Evolutionary conservation across 768 basidiomycete genomes (phyloP), one percentile per base, ranked within the genome.

Genomic region (Tricholoma hemisulphureum): DNA sequence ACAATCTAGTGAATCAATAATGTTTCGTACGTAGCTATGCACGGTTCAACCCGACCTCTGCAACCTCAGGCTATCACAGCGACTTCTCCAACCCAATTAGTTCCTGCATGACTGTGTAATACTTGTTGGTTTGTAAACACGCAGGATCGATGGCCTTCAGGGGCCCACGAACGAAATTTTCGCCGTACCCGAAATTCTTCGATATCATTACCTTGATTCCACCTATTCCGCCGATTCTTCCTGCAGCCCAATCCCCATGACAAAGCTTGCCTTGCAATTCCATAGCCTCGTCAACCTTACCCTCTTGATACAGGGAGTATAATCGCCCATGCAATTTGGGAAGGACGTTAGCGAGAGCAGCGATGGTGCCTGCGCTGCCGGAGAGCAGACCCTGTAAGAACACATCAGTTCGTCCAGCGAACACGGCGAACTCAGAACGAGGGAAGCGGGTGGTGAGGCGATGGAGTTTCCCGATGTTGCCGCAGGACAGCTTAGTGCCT

Each of bases 401-500:
- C 35, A 87, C 76, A 63, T 93, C 90, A 6, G 84, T 84, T 56
- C 86, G 84, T 1, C 93, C 92, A 10, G 89, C 82, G 64, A 87
- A 86, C n/a, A 90, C 83, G 3, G 86, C 81, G 62, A 90, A 88
- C 39, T 84, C 75, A 2, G 74, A 66, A 3, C 77, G 61, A 6
- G 82, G 71, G 60, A 84, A 83, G 31, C 80, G 75, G 4, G 84
- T 82, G 11, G 87, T 81, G 43, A 94, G 76, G 16, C 92, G 86
- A 54, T 88, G 85, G 45, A 92, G 83, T 70, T 93, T 95, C 20
- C 91, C 91, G 57, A 95, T 84, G 63, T 86, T 88, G 4, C 88
- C 91, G 68, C 91, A 93, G 29, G 93, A 93, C 21, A 95, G 79
- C 73, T 90, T 94, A 51, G 83, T 85, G 58, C 93, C 93, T 58